phyloP scores from a whole-genome alignment of 192 early-diverging fungal genomes.

The Linnemannia zychae region DNA sequence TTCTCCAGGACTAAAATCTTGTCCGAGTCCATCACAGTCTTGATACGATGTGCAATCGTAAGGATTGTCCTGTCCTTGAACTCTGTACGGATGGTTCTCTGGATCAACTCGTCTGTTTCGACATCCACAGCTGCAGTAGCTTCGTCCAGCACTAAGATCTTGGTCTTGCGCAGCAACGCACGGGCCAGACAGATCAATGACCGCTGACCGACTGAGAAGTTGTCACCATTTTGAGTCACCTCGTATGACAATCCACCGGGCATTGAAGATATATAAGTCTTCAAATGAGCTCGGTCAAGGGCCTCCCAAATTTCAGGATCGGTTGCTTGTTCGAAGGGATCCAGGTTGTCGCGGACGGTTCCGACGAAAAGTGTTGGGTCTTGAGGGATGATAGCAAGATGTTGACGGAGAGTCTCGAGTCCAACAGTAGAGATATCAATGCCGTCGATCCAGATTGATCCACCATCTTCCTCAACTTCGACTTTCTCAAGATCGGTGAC shows the following conservation, averaged over 20 bases:
- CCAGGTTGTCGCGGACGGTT: slow-evolving; percentile 67
- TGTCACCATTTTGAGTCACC: slow-evolving; percentile 83
- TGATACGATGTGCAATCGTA: slow-evolving; percentile 68
- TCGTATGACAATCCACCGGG: slow-evolving; percentile 74
- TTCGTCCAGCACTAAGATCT: slow-evolving; percentile 87
- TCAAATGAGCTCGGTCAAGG: slow-evolving; percentile 75
- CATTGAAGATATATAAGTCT: slow-evolving; percentile 70
- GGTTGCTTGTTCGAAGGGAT: slow-evolving; percentile 64
- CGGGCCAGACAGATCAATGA: slow-evolving; percentile 79
- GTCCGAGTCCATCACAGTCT: slow-evolving; percentile 59
- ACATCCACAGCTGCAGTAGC: slow-evolving; percentile 78
- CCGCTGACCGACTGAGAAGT: slow-evolving; percentile 86
- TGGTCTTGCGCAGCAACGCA: slow-evolving; percentile 77
- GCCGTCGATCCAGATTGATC: slow-evolving; percentile 60
- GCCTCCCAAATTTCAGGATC: slow-evolving; percentile 78
- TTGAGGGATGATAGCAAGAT: slow-evolving; percentile 85
- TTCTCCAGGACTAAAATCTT: slow-evolving; percentile 54
- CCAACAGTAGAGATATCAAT: slow-evolving; percentile 64
- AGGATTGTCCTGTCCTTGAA: slow-evolving; percentile 63
- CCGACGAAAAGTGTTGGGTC: slow-evolving; percentile 78
- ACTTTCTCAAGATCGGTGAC: slow-evolving; percentile 20
- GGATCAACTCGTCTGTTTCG: slow-evolving; percentile 55
- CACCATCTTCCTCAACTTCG: slow-evolving; percentile 32
- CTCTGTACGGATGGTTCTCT: slow-evolving; percentile 54
- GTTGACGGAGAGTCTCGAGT: slow-evolving; percentile 63